Base-by-base conservation (phyloP, 2,329 filamentous ascomycete genomes). In the Calonectria fujianensis region DNA sequence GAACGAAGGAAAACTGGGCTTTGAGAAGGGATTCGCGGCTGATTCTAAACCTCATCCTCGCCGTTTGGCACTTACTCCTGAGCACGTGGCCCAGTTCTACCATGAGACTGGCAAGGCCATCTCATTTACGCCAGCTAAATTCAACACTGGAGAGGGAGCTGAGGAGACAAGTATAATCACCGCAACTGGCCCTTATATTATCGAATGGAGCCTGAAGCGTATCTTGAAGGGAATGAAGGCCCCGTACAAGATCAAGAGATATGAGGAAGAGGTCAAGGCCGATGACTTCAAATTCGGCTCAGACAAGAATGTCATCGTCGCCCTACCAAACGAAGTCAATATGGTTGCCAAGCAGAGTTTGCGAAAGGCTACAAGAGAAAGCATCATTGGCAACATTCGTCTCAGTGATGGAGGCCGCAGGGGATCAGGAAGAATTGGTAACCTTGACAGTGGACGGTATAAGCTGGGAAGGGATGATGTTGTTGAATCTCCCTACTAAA, bases 231-330 rank as follows among this genome's bases (percentile, higher is more conserved):
- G 95, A 68, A 91, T 91, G 77, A 97, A 96, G 85, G 94, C 97
- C 74, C 94, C 96, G 0, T 99, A 99, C 87, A 94, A 93, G 80
- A 98, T 99, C 89, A 98, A 98, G 89, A 94, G 97, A 20, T 99
- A 99, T 83, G 91, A 92, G 0, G 97, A 99, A 82, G 94, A 98
- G 77, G 96, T 99, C 83, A 98, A 97, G 89, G 97, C 97, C 5
- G 97, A 99, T 84, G 98, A 99, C 84, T 99, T 99, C 92, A 96
- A 97, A 82, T 99, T 96, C 82, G 96, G 96, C 61, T 96, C 94
- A 7, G 97, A 99, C 85, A 98, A 98, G 91, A 98, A 98, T 82
- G 95, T 99, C 81, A 98, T 99, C 82, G 96, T 99, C 45, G 97
- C 97, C 0, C 88, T 99, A 77, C 96, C 97, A 2, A 98, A 99